These are phyloP conservation scores for Lindgomyces ingoldianus DNA, from an alignment of 495 filamentous ascomycete species.

Conservation along the genomic window DNA sequence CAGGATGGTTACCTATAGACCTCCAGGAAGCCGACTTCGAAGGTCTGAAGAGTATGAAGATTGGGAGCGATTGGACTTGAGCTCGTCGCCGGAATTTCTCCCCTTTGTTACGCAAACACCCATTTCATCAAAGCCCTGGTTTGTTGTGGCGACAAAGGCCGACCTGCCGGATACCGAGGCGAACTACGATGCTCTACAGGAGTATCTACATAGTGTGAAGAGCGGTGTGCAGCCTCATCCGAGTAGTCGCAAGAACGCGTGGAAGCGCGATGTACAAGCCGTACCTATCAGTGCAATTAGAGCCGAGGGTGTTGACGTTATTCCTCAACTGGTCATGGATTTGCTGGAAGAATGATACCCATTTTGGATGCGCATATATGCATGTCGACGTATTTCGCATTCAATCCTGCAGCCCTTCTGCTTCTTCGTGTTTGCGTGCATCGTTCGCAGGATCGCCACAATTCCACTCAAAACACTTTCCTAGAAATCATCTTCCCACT, in stretches of 20 bases:
- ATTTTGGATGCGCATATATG: background rate
- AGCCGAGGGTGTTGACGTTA: constrained; percentile 76
- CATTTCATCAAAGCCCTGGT: constrained; percentile 90
- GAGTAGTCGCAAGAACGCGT: constrained; percentile 64
- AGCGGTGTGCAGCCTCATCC: constrained; percentile 65
- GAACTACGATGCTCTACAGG: constrained; percentile 69
- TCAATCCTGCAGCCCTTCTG: background rate
- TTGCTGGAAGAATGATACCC: constrained; percentile 57
- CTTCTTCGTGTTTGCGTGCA: background rate
- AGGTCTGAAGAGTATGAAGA: background rate
- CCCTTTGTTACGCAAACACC: constrained; percentile 53
- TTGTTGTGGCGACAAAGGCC: constrained; percentile 94
- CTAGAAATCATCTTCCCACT: background rate
- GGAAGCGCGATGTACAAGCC: constrained; percentile 64
- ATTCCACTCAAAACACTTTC: background rate
- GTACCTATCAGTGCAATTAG: constrained; percentile 89
- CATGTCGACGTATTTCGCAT: background rate
- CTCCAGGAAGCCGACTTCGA: background rate
- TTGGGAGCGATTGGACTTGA: constrained; percentile 7
- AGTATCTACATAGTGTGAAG: constrained; percentile 65
- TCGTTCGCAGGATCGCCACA: background rate
- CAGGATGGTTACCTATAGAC: constrained; percentile 30
- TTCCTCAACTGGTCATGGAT: constrained; percentile 74
- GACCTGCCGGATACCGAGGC: constrained; percentile 77
- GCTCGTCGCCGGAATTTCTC: constrained; percentile 19